Conservation (phyloP, 2,329 filamentous ascomycete genomes). For the Cladosporium austrohemisphaericum region DNA sequence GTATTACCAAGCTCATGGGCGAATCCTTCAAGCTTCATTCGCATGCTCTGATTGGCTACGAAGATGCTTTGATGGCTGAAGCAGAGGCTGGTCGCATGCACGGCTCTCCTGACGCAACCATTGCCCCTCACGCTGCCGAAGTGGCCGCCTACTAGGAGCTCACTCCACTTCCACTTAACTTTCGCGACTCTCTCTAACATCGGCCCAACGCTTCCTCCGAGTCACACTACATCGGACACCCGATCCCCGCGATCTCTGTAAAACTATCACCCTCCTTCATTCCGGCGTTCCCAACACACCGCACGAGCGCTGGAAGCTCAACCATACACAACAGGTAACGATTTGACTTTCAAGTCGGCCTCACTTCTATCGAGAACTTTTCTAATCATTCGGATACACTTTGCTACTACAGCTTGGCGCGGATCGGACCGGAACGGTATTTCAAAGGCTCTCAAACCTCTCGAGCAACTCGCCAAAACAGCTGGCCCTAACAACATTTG, state of each 20-base stretch:
- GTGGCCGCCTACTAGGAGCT: constrained; percentile 30
- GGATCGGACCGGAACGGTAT: constrained; percentile 11
- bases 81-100: constrained; percentile 19
- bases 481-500: constrained; percentile 3
- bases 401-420: background rate
- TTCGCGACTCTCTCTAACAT: constrained; percentile 4
- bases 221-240: background rate
- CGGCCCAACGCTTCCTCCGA: background rate
- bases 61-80: constrained; percentile 64
- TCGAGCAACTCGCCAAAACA: constrained; percentile 6
- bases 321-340: background rate
- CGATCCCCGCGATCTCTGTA: constrained; percentile 1
- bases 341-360: background rate
- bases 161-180: background rate
- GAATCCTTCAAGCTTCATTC: constrained; percentile 97
- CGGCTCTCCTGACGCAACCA: constrained; percentile 20
- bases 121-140: constrained; percentile 29
- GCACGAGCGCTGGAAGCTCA: constrained; percentile 13
- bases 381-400: constrained; percentile 15
- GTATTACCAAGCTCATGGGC: constrained; percentile 92
- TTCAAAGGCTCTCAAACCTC: constrained; percentile 5
- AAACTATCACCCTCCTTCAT: constrained; percentile 7
- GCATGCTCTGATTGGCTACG: constrained; percentile 89
- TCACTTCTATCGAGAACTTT: constrained; percentile 1
- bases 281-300: constrained; percentile 8